These are phyloP conservation scores for Dianthus caryophyllus DNA, from an alignment of 148 eudicot species.

Conservation along the genomic window DNA sequence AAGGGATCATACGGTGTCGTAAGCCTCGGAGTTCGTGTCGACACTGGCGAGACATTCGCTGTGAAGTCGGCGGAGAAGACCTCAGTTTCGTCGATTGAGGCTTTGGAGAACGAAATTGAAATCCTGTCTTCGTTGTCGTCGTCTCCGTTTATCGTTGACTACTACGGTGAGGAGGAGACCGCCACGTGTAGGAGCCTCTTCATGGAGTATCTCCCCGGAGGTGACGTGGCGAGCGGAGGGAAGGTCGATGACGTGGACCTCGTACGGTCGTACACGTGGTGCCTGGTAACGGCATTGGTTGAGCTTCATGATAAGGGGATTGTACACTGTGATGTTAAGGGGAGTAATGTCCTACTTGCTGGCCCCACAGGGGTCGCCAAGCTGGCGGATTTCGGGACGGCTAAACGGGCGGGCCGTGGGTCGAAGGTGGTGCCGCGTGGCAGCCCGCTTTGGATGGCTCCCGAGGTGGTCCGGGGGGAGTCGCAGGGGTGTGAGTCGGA, in stretches of 20 bases:
- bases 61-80: constrained; percentile 51
- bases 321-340: constrained; percentile 79
- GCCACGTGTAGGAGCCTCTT: constrained; percentile 35
- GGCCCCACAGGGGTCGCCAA: constrained; percentile 38
- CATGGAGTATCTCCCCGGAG: constrained; percentile 68
- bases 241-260: constrained; percentile 34
- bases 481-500: constrained; percentile 68
- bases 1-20: constrained; percentile 67
- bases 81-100: constrained; percentile 19
- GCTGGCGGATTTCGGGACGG: constrained; percentile 73
- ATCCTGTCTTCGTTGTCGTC: constrained; percentile 48
- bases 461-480: constrained; percentile 75
- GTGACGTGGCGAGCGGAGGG: constrained; percentile 41
- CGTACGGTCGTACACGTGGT: constrained; percentile 47
- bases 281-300: constrained; percentile 43
- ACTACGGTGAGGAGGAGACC: constrained; percentile 49
- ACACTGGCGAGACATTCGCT: constrained; percentile 42
- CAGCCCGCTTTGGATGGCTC: constrained; percentile 92
- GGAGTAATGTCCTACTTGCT: constrained; percentile 53
- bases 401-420: constrained; percentile 9
- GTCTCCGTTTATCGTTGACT: constrained; percentile 52
- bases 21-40: constrained; percentile 29
- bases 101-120: constrained; percentile 56
- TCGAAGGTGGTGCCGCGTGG: constrained; percentile 45
- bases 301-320: constrained; percentile 43